phyloP scores from a whole-genome alignment of 495 filamentous ascomycete species.

The Podospora sp. region DNA sequence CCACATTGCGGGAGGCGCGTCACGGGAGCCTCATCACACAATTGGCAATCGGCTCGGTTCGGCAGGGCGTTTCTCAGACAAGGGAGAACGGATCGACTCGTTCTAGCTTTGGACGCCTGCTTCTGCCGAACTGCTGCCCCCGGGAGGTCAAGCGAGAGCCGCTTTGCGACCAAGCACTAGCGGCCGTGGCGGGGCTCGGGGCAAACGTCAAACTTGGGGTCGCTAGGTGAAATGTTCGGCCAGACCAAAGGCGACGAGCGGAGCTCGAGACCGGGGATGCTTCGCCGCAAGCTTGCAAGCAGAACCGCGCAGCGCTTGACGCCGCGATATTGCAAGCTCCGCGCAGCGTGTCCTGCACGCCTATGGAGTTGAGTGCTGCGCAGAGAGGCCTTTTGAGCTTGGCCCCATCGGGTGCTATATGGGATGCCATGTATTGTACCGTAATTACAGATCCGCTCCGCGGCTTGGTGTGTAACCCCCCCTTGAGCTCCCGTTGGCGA shows the following conservation, averaged over 20 bases:
- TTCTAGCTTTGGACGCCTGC: not conserved
- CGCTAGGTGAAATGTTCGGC: constrained; percentile 22
- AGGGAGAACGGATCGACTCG: not conserved
- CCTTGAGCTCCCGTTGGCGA: constrained; percentile 15
- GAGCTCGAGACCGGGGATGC: constrained; percentile 6
- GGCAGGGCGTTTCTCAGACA: not conserved
- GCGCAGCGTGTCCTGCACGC: not conserved
- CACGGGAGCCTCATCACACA: constrained; percentile 4
- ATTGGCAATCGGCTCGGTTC: constrained; percentile 12
- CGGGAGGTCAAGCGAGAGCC: not conserved
- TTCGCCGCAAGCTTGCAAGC: not conserved
- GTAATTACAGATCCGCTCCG: constrained; percentile 18
- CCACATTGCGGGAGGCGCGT: not conserved
- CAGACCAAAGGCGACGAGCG: constrained; percentile 15
- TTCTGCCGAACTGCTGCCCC: not conserved
- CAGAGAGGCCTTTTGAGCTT: not conserved
- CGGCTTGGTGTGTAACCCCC: constrained; percentile 15
- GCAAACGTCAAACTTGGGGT: constrained; percentile 1
- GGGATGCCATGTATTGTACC: constrained; percentile 13
- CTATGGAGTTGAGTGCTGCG: not conserved
- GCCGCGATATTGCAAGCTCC: not conserved
- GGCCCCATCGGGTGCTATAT: constrained; percentile 4
- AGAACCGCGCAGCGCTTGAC: not conserved
- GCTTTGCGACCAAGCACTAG: constrained; percentile 1
- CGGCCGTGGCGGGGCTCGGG: constrained; percentile 8